A percentile compares a stretch with the other conserved stretches of the same genome.
Evolutionary conservation across 441 rosid genomes (phyloP).

Genomic region (Eruca vesicaria): DNA sequence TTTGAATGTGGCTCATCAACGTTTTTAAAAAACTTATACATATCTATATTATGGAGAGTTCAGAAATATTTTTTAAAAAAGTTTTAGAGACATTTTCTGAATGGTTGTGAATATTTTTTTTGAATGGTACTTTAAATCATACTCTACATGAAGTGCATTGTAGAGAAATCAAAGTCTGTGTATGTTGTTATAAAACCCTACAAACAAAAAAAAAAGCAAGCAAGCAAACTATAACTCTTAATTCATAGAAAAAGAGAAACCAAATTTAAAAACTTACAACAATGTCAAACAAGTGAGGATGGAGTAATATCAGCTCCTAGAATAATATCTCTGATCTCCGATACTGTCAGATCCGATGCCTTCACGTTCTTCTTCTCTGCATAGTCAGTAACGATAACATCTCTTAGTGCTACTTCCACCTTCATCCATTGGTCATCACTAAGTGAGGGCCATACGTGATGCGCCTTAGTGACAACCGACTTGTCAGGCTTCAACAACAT

Average conservation of each 20-base stretch:
- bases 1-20: too few species aligned
- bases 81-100: too few species aligned
- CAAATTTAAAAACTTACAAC: neutral
- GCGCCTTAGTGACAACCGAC: conserved; percentile 86
- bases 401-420: neutral
- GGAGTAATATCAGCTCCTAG: conserved; percentile 99
- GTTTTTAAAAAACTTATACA: too few species aligned
- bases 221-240: neutral
- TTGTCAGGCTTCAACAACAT: conserved; percentile 97
- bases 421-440: neutral
- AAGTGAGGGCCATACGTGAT: conserved; percentile 98
- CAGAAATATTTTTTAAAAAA: too few species aligned
- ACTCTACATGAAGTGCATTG: neutral
- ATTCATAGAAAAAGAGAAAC: neutral
- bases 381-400: neutral
- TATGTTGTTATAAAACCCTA: neutral
- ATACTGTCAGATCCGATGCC: neutral
- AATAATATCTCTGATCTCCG: conserved; percentile 38
- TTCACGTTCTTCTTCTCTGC: neutral
- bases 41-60: too few species aligned
- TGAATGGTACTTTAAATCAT: too few species aligned
- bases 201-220: neutral
- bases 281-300: conserved; percentile 50
- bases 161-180: neutral
- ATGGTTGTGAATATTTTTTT: too few species aligned